Percentiles rank a stretch among this genome's conserved stretches.
phyloP scores from a whole-genome alignment of 2,329 filamentous ascomycete species.

The Fusarium foetens region DNA sequence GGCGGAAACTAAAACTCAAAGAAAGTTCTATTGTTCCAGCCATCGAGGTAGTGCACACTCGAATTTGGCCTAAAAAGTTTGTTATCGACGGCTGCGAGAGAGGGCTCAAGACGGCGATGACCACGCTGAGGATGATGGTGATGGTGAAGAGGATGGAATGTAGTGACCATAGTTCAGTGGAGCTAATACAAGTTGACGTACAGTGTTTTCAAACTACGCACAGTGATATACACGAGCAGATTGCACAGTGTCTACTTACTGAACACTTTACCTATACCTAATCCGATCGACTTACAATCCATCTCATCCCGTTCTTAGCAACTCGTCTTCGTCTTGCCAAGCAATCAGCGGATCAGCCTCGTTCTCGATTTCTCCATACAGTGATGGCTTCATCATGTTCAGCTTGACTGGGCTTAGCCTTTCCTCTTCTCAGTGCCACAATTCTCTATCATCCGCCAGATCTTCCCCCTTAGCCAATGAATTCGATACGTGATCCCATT shows the following conservation, averaged over 20 bases:
- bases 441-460: constrained; percentile 1
- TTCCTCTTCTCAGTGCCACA: neutral
- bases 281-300: constrained; percentile 4
- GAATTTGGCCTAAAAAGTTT: neutral
- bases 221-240: fast-evolving
- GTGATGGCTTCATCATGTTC: neutral
- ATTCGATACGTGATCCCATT: neutral
- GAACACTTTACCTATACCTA: neutral
- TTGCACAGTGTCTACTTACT: fast-evolving
- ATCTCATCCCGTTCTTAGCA: constrained; percentile 2
- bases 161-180: constrained; percentile 5
- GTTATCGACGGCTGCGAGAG: constrained; percentile 4
- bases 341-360: constrained; percentile 9
- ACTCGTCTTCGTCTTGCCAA: constrained; percentile 12
- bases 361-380: neutral
- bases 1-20: neutral
- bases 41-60: neutral
- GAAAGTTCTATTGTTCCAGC: neutral
- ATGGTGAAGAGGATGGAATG: constrained; percentile 28
- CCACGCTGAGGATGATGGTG: constrained; percentile 7
- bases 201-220: neutral
- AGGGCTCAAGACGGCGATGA: neutral
- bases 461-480: neutral
- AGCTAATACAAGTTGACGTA: neutral
- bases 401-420: constrained; percentile 9